phyloP scores from a whole-genome alignment of 805 yeast species.

The Hanseniaspora valbyensis region DNA sequence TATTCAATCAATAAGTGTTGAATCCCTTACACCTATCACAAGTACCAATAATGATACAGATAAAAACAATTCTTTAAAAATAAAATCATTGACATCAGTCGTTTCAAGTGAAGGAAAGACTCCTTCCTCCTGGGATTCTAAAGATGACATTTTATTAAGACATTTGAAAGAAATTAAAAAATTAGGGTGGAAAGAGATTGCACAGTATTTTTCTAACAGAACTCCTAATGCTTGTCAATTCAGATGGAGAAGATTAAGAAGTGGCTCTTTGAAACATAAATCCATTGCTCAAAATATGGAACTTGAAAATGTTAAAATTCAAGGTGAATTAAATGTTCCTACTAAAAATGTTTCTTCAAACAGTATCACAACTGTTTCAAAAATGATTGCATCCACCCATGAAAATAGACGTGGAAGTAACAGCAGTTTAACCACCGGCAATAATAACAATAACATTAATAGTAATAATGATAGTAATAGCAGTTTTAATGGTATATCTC shows the following conservation, averaged over 20 bases:
- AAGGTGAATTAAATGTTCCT: conserved; percentile 7
- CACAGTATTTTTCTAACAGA: conserved; percentile 63
- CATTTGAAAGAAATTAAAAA: conserved; percentile 73
- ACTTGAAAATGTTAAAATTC: conserved; percentile 11
- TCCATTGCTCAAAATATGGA: conserved; percentile 22
- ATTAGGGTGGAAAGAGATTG: conserved; percentile 82
- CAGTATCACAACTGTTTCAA: neutral
- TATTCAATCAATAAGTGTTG: neutral
- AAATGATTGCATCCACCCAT: neutral
- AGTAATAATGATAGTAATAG: neutral
- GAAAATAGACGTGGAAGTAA: neutral
- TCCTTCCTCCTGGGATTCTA: conserved; percentile 66
- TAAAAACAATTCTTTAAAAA: neutral
- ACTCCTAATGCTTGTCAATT: conserved; percentile 86
- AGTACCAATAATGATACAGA: neutral
- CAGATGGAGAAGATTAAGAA: conserved; percentile 67
- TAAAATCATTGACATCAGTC: neutral
- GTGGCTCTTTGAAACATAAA: conserved; percentile 33
- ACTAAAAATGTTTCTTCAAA: neutral
- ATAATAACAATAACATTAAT: neutral
- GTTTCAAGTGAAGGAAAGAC: conserved; percentile 21
- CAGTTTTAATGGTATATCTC: neutral
- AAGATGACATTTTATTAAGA: conserved; percentile 59
- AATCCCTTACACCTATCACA: neutral
- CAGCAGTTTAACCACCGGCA: neutral